A percentile compares a stretch with the other conserved stretches of the same genome.
These are phyloP conservation scores for Viola odorata DNA, from an alignment of 345 rosid genomes.

Conservation along the genomic window DNA sequence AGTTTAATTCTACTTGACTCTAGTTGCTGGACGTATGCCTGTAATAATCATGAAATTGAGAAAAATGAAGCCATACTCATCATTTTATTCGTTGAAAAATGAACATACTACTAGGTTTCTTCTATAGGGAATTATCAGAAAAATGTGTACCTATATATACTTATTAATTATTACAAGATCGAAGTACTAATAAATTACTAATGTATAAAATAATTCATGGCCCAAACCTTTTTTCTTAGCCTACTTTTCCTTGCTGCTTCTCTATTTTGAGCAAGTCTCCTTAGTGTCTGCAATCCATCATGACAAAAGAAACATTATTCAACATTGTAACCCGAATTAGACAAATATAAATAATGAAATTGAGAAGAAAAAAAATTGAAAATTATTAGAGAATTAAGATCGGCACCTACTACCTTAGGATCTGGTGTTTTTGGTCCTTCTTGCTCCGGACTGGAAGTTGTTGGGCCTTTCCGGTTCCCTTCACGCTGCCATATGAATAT, in stretches of 20 bases:
- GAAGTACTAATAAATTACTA: background rate
- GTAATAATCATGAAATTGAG: slow-evolving; percentile 10
- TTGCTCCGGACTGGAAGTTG: slow-evolving; percentile 34
- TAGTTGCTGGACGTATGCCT: slow-evolving; percentile 97
- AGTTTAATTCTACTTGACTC: slow-evolving; percentile 94
- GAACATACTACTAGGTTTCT: no score
- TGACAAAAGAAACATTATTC: background rate
- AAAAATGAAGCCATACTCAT: background rate
- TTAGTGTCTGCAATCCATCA: slow-evolving; percentile 45
- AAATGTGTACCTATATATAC: no score
- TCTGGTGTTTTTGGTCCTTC: slow-evolving; percentile 49
- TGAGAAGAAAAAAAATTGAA: background rate
- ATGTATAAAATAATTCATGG: no score
- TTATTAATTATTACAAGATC: background rate
- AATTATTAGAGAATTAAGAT: background rate
- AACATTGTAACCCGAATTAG: background rate
- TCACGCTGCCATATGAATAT: slow-evolving; percentile 28
- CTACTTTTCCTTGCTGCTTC: slow-evolving; percentile 99
- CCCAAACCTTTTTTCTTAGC: slow-evolving; percentile 73
- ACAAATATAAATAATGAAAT: no score
- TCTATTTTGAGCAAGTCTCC: slow-evolving; percentile 99
- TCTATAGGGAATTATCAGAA: no score
- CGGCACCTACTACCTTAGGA: slow-evolving; percentile 32
- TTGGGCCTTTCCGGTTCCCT: slow-evolving; percentile 43
- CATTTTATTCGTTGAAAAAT: slow-evolving; percentile 5